Evolutionary conservation across 1,139 yeast species (phyloP).

Genomic region (Kurtzmaniella quercitrusa): DNA sequence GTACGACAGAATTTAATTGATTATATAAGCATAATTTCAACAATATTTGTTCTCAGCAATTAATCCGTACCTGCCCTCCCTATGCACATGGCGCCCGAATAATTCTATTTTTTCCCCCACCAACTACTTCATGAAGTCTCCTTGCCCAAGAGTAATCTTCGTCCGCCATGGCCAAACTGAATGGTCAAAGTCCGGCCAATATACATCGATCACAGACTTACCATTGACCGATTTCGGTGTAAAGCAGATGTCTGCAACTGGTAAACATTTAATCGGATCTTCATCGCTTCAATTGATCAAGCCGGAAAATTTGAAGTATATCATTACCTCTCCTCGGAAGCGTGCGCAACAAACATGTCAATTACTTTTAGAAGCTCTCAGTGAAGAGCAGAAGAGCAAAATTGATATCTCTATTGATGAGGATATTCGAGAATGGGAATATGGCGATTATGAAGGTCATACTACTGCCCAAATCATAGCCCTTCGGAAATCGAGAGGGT

Average conservation of each 20-base stretch:
- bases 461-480: conserved; percentile 61
- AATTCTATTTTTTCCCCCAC: not conserved
- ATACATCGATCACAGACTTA: conserved; percentile 81
- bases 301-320: conserved; percentile 56
- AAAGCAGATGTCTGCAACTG: conserved; percentile 70
- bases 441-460: conserved; percentile 91
- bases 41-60: no score
- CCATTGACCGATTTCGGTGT: conserved; percentile 76
- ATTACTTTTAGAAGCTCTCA: conserved; percentile 46
- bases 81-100: not conserved
- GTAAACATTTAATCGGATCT: conserved; percentile 60
- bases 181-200: conserved; percentile 93
- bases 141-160: conserved; percentile 72
- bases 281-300: conserved; percentile 53
- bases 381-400: conserved; percentile 40
- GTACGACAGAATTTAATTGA: no score
- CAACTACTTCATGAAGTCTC: conserved; percentile 17
- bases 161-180: conserved; percentile 91
- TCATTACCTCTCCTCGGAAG: conserved; percentile 74
- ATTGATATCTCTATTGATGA: conserved; percentile 54
- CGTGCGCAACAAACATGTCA: conserved; percentile 76
- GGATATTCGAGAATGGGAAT: conserved; percentile 88
- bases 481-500: conserved; percentile 57
- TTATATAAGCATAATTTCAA: no score
- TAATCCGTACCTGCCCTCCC: no score